phyloP scores from a whole-genome alignment of 2,329 filamentous ascomycete genomes.

The Zalaria obscura region DNA sequence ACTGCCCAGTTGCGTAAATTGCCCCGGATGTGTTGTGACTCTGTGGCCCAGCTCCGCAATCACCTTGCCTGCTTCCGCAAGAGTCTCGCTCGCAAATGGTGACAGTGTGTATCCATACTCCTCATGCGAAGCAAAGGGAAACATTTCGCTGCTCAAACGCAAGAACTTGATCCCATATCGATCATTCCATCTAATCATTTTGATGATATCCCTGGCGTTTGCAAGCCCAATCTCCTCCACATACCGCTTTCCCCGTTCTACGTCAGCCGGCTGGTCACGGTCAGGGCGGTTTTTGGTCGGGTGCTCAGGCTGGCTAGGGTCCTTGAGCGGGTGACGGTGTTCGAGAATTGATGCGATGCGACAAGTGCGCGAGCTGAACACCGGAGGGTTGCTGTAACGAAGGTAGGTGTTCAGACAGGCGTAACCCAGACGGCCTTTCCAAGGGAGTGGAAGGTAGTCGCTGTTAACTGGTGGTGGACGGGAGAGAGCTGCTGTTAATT shows the following conservation, averaged over 20 bases:
- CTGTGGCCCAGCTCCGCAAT: constrained; percentile 69
- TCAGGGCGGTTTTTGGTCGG: constrained; percentile 77
- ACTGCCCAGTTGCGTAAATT: constrained; percentile 83
- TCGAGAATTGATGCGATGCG: constrained; percentile 83
- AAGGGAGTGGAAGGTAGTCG: constrained; percentile 69
- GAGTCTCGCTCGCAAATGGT: constrained; percentile 64
- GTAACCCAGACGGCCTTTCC: constrained; percentile 74
- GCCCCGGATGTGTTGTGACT: constrained; percentile 80
- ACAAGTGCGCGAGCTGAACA: constrained; percentile 86
- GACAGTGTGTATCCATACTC: constrained; percentile 76
- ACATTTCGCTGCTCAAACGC: constrained; percentile 89
- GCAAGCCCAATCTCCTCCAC: constrained; percentile 65
- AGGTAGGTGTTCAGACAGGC: constrained; percentile 90
- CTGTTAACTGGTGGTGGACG: constrained; percentile 71
- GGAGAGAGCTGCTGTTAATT: constrained; percentile 42
- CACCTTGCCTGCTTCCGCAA: constrained; percentile 64
- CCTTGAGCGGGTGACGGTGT: constrained; percentile 65
- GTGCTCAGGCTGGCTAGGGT: constrained; percentile 65
- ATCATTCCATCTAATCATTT: constrained; percentile 86
- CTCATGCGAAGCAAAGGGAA: constrained; percentile 82
- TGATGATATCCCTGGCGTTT: constrained; percentile 70
- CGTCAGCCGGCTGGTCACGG: constrained; percentile 51
- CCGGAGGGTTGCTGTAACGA: constrained; percentile 62
- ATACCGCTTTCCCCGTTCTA: constrained; percentile 53
- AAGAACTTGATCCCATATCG: constrained; percentile 86